Evolutionary conservation across 2,329 filamentous ascomycete species (phyloP).

Genomic region (Tothia fuscella): DNA sequence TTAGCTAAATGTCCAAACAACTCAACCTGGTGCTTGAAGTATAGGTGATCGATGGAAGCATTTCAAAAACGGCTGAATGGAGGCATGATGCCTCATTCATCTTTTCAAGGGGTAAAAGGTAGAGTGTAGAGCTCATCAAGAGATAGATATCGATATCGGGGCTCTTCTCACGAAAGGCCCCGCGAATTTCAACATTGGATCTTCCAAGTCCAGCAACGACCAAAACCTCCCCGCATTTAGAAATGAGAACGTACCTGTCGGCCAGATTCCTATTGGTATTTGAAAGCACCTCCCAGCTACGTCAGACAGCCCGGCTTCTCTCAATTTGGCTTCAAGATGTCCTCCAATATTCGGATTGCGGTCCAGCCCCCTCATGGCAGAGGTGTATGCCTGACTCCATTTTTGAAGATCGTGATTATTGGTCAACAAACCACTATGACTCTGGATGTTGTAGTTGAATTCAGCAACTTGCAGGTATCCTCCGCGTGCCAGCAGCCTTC

Average conservation of each 20-base stretch:
- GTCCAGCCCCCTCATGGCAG: constrained; percentile 22
- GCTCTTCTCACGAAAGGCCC: too few relatives aligned
- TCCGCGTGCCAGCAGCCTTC: constrained; percentile 55
- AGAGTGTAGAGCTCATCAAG: too few relatives aligned
- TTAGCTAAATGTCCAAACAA: not conserved
- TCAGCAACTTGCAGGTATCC: constrained; percentile 89
- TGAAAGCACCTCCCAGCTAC: constrained; percentile 20
- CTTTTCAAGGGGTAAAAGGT: not conserved
- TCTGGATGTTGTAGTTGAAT: constrained; percentile 74
- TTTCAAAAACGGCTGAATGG: not conserved
- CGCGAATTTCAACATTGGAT: too few relatives aligned
- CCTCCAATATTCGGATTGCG: constrained; percentile 24
- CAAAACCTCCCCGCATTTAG: not conserved
- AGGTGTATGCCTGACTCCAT: constrained; percentile 26
- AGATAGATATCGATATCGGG: too few relatives aligned
- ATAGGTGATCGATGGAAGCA: too few relatives aligned
- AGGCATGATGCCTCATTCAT: not conserved
- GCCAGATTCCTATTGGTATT: constrained; percentile 27
- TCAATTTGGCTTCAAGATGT: constrained; percentile 19
- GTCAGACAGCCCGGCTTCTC: constrained; percentile 21
- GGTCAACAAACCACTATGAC: constrained; percentile 67
- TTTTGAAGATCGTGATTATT: constrained; percentile 29
- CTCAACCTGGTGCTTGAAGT: too few relatives aligned
- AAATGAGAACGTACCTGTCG: constrained; percentile 19
- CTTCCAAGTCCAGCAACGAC: too few relatives aligned